A percentile compares a stretch with the other conserved stretches of the same genome.
These are phyloP conservation scores for Tulasnella calospora DNA, from an alignment of 768 basidiomycete genomes.

Conservation along the genomic window DNA sequence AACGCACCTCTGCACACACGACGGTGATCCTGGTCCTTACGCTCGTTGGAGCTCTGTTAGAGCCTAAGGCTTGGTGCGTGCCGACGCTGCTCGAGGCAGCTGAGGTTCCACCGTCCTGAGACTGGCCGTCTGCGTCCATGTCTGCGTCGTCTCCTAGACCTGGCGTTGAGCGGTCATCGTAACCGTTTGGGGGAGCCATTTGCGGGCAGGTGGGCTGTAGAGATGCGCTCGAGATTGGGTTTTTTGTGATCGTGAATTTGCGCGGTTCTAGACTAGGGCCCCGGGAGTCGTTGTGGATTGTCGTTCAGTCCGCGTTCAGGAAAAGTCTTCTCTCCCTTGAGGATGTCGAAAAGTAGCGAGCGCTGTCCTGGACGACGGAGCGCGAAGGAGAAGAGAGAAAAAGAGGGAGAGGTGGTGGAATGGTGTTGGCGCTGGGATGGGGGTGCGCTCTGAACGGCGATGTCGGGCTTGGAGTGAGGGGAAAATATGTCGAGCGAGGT, in stretches of 20 bases:
- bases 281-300: too few species aligned
- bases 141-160: constrained; percentile 4
- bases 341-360: constrained; percentile 6
- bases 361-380: constrained; percentile 1
- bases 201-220: not conserved
- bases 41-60: constrained; percentile 2
- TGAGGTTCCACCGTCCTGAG: constrained; percentile 8
- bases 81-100: not conserved
- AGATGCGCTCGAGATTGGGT: constrained; percentile 8
- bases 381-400: constrained; percentile 1
- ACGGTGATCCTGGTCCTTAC: constrained; percentile 72
- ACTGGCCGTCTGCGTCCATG: constrained; percentile 10
- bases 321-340: not conserved
- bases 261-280: constrained; percentile 11
- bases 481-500: not conserved
- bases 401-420: constrained; percentile 7
- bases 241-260: not conserved
- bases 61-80: not conserved
- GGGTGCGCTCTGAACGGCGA: constrained; percentile 16
- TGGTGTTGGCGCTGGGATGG: not conserved
- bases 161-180: not conserved
- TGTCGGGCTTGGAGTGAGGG: constrained; percentile 11
- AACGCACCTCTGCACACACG: constrained; percentile 69
- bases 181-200: not conserved
- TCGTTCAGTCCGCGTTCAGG: too few species aligned